Base-by-base conservation (phyloP, 352 stramenopile genomes). In the Phytophthora multivora region DNA sequence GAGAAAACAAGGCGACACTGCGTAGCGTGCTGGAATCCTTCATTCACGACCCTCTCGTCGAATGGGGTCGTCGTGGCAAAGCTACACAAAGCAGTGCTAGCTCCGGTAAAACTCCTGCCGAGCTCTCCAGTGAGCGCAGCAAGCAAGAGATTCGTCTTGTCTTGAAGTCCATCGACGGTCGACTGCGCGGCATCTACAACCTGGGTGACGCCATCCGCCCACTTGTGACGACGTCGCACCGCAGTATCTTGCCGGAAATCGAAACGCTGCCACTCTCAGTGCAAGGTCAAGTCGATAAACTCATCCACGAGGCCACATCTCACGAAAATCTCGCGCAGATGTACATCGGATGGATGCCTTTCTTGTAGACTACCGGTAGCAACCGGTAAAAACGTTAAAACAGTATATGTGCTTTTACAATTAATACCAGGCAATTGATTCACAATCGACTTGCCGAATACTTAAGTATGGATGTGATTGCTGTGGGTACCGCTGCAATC, bases 11-110 rank as follows among this genome's bases (percentile, higher is more conserved):
- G 18, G 95, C 98, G 62, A 98, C 97, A 23, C 77, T 99, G 36
- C 83, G 99, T 18, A 99, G 93, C 52, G 97, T 99, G 36, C 77
- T 99, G 5, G 98, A 99, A 73, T 97, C 97, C n/a, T 99, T 99
- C 69, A 81, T 99, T 23, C 97, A 99, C 61, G 98, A 99, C 69
- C 97, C 98, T 18, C 68, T 98, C 12, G 91, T 98, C 6, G 91
- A 98, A 67, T 97, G 91, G 91, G 82, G 88, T 10, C 77, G 88
- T 11, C 83, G 82, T 9, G 86, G 86, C 18, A 93, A 94, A 66
- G 75, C 80, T 21, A 73, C 72, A 4, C 80, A 93, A 40, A 75
- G 73, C 21, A 71, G 69, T 18, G 66, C 50, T 21, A 50, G 31
- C 2, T 57, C 69, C 25, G 58, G 69, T 18, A 75, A 80, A 50